Evolutionary conservation across 2,329 filamentous ascomycete species (phyloP).

Genomic region (Ploettnerulaceae sp.): DNA sequence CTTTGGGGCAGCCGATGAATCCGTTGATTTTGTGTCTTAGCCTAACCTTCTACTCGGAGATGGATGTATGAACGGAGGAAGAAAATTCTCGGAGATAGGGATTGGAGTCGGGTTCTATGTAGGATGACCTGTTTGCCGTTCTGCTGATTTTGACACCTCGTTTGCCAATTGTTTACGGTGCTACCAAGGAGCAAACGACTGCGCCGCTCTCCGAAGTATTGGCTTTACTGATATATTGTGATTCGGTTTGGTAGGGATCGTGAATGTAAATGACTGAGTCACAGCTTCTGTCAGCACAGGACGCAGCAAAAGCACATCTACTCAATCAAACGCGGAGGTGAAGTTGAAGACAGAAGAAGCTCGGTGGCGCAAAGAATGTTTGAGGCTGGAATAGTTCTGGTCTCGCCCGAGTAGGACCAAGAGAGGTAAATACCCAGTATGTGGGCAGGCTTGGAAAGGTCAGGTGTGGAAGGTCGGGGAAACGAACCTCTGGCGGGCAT

Average conservation of each 20-base stretch:
- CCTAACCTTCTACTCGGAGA: not conserved
- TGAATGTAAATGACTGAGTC: conserved; percentile 12
- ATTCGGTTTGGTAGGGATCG: conserved; percentile 10
- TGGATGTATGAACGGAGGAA: conserved; percentile 4
- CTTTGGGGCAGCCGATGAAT: not conserved
- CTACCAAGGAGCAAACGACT: not conserved
- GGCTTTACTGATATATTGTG: not conserved
- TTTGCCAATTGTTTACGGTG: not conserved
- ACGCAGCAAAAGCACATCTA: not conserved
- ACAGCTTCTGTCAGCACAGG: conserved; percentile 13
- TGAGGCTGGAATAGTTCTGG: not conserved
- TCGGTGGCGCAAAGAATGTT: not conserved
- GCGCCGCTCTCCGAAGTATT: not conserved
- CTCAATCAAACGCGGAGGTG: not conserved
- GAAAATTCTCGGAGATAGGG: conserved; percentile 13
- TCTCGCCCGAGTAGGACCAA: conserved; percentile 7
- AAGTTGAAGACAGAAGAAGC: not conserved
- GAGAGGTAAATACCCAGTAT: conserved; percentile 7
- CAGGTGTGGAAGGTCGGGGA: conserved; percentile 2
- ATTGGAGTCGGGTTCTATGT: not conserved
- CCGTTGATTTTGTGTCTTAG: not conserved
- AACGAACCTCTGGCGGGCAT: conserved; percentile 10
- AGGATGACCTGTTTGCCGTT: not conserved
- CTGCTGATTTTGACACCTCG: too few species aligned
- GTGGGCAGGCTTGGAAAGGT: not conserved